Conservation (phyloP, 2,329 filamentous ascomycete species). For the Magnaporthales sp. region DNA sequence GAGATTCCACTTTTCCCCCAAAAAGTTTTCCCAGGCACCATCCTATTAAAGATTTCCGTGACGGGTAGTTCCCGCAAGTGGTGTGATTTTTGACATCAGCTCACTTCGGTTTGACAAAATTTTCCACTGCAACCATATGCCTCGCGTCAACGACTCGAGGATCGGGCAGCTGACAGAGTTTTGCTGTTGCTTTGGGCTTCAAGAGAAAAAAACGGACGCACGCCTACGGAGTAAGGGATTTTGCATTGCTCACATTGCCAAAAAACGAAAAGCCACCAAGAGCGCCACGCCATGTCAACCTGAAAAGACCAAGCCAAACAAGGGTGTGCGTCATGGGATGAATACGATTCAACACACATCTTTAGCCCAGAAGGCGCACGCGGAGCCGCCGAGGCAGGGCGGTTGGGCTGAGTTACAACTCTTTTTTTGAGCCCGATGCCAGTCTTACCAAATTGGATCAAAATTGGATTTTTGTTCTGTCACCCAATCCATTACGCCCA, state of each 20-base stretch:
- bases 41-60: not conserved
- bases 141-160: not conserved
- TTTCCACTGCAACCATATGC: not conserved
- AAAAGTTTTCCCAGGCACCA: not conserved
- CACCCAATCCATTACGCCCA: not conserved
- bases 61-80: not conserved
- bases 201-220: not conserved
- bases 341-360: not conserved
- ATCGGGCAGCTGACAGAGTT: not conserved
- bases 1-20: conserved; percentile 16
- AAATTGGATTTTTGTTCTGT: not conserved
- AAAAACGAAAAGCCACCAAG: not conserved
- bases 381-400: not conserved
- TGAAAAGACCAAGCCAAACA: not conserved
- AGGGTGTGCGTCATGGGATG: not conserved
- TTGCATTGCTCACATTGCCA: not conserved
- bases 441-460: not conserved
- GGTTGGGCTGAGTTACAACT: not conserved
- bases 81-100: not conserved
- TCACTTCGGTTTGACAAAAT: not conserved
- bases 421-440: not conserved
- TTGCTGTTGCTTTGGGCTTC: not conserved
- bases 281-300: not conserved
- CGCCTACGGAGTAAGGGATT: not conserved
- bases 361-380: not conserved